phyloP scores from a whole-genome alignment of 1,284 basidiomycete species.

The Apiotrichum gracile region DNA sequence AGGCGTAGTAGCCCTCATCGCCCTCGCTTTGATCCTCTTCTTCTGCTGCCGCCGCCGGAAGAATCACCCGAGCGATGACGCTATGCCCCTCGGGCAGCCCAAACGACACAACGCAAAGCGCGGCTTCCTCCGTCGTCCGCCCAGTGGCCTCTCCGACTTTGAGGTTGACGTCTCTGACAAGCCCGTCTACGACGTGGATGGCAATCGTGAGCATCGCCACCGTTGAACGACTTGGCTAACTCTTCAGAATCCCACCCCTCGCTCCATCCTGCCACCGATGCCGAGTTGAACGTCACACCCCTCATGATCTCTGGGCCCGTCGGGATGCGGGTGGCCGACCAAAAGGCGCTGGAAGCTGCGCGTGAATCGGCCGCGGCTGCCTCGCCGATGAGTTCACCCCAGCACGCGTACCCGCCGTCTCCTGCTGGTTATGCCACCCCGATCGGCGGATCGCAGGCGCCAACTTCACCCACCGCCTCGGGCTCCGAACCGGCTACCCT shows the following conservation, averaged over 20 bases:
- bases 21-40: neutral
- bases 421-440: neutral
- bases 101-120: neutral
- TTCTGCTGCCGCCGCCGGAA: slow-evolving; percentile 1
- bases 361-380: neutral
- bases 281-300: neutral
- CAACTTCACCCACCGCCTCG: neutral
- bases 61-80: neutral
- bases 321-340: neutral
- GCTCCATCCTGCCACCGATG: neutral
- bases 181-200: neutral
- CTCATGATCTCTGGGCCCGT: neutral
- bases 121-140: neutral
- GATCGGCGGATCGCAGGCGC: neutral
- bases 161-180: neutral
- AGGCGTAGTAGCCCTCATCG: neutral
- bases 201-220: neutral
- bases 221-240: neutral
- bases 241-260: neutral
- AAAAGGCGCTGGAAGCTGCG: neutral
- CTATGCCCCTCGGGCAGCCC: neutral
- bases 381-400: neutral
- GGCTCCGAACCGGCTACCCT: neutral
- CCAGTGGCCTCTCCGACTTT: neutral
- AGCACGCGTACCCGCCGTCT: neutral